A percentile compares a stretch with the other conserved stretches of the same genome.
Evolutionary conservation across 768 basidiomycete species (phyloP).

Genomic region (Ephemerocybe angulata): DNA sequence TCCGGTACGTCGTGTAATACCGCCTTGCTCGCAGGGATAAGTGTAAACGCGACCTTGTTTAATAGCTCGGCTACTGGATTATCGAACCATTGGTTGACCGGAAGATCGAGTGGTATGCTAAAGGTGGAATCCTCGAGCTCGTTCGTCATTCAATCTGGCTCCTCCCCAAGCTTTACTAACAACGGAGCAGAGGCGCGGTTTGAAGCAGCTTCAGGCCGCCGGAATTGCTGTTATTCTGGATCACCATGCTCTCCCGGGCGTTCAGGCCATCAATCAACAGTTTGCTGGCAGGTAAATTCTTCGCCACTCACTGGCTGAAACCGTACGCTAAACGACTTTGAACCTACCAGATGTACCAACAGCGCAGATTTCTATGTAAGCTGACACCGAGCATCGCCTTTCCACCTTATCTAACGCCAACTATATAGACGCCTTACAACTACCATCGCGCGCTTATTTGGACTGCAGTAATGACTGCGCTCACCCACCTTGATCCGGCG

Average conservation of each 20-base stretch:
- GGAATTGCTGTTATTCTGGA: constrained; percentile 64
- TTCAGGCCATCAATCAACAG: constrained; percentile 53
- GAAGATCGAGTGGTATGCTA: constrained; percentile 56
- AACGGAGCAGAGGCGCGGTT: constrained; percentile 52
- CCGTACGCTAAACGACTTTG: background rate
- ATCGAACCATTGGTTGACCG: constrained; percentile 69
- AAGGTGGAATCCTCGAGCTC: constrained; percentile 64
- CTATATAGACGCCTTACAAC: constrained; percentile 63
- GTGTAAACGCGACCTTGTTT: background rate
- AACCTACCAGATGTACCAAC: constrained; percentile 52
- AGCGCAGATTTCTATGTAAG: constrained; percentile 72
- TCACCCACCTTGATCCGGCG: constrained; percentile 65
- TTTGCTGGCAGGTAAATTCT: constrained; percentile 63
- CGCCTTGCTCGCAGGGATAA: background rate
- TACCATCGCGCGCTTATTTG: constrained; percentile 78
- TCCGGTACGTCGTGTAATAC: constrained; percentile 46
- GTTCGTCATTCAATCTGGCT: constrained; percentile 34
- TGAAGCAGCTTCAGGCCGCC: constrained; percentile 54
- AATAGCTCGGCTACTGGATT: constrained; percentile 79
- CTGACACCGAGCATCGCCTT: background rate
- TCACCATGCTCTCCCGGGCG: constrained; percentile 71
- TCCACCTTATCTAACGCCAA: background rate
- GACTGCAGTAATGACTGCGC: constrained; percentile 74
- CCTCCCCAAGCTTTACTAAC: background rate
- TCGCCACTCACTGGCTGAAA: background rate